Base-by-base conservation (phyloP, 2,329 filamentous ascomycete species). In the Paecilomyces variotii region DNA sequence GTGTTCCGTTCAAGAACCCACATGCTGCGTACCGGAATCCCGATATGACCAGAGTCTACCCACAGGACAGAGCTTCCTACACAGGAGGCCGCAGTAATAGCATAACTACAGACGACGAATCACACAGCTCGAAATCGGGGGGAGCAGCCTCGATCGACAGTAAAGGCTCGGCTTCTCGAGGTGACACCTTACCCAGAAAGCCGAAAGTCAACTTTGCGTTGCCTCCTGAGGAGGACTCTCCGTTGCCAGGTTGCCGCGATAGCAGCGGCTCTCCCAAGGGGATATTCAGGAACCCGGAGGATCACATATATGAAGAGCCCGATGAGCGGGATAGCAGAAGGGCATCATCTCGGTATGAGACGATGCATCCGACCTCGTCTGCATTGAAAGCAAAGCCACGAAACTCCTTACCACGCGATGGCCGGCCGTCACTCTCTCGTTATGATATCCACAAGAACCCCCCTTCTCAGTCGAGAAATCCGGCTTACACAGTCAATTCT, bases 361-460 rank as follows among this genome's bases (percentile, higher is more conserved):
- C 57, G 63, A 59, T 58, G 66, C 64, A 63, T 69, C 67, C 32
- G 62, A 69, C 67, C 60, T 74, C 68, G 56, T 77, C 79, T 19
- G 79, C 83, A 25, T 71, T 88, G 45, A 80, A 79, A 60, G 72
- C 81, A 55, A 87, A 87, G 66, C 76, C 82, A 51, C 86, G 84
- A 61, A 90, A 89, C 65, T 83, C 85, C 10, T 80, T 89, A 57
- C 67, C 78, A 72, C 72, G 74, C 67, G 68, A 70, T 53, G 68
- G 68, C 57, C 76, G 76, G 54, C 75, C 72, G 27, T 71, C 79
- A 64, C 72, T 74, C 32, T 68, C 82, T 9, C 76, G 80, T 25
- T 82, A 87, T 58, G 90, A 97, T 71, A 94, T 96, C 59, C 84
- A 96, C 72, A 87, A 84, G 66, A 95, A 96, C 67, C 86, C 90